These are phyloP conservation scores for Ogataea chonburiensis DNA, from an alignment of 805 yeast genomes.

Conservation along the genomic window DNA sequence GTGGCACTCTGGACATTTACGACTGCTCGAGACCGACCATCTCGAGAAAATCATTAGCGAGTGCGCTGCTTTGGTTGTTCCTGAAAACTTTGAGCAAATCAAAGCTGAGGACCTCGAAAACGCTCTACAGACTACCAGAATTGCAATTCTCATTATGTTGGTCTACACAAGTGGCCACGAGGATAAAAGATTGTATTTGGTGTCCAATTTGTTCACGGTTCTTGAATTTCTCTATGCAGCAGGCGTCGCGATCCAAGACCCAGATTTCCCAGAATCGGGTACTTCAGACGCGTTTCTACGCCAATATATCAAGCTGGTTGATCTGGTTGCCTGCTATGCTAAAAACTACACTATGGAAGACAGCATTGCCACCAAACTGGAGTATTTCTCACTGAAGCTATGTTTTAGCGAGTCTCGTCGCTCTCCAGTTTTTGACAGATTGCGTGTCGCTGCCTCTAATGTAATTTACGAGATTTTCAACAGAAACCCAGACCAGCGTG, in stretches of 20 bases:
- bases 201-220: constrained; percentile 41
- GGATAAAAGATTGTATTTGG: constrained; percentile 47
- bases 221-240: constrained; percentile 38
- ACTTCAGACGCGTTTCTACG: background rate
- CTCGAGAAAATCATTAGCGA: constrained; percentile 36
- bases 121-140: constrained; percentile 30
- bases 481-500: constrained; percentile 49
- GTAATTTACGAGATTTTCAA: constrained; percentile 40
- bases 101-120: constrained; percentile 5
- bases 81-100: constrained; percentile 26
- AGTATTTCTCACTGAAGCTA: constrained; percentile 45
- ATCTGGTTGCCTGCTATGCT: constrained; percentile 21
- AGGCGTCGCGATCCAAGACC: constrained; percentile 5
- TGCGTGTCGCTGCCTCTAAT: constrained; percentile 33
- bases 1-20: constrained; percentile 17
- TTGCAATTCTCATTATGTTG: constrained; percentile 39
- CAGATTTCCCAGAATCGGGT: constrained; percentile 3
- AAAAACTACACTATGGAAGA: constrained; percentile 41
- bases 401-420: constrained; percentile 39
- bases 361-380: constrained; percentile 53
- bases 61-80: constrained; percentile 31
- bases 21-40: constrained; percentile 24
- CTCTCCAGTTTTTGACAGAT: constrained; percentile 22
- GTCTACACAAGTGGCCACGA: constrained; percentile 40
- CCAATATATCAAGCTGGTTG: constrained; percentile 14